Evolutionary conservation across 305 asterid species (phyloP).

Genomic region (Ilex paraguariensis): DNA sequence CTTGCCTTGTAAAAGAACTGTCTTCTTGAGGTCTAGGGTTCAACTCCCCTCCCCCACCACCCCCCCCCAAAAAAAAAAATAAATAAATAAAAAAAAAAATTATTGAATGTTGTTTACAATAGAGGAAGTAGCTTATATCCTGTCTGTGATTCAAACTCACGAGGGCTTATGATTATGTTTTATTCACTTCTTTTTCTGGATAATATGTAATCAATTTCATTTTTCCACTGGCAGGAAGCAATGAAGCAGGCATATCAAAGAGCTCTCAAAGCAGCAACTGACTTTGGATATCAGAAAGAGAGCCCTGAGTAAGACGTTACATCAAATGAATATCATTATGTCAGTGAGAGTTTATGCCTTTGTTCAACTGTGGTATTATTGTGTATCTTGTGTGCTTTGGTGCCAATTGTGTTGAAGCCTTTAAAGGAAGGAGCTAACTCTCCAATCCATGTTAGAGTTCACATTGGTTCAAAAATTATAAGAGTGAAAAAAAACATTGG

Average conservation of each 20-base stretch:
- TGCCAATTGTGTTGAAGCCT: neutral
- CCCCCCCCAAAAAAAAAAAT: too few relatives aligned
- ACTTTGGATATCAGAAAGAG: conserved; percentile 92
- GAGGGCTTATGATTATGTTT: too few relatives aligned
- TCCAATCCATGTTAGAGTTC: neutral
- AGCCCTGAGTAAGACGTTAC: conserved; percentile 81
- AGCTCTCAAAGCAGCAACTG: conserved; percentile 77
- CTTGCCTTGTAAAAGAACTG: too few relatives aligned
- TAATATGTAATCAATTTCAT: too few relatives aligned
- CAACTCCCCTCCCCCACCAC: too few relatives aligned
- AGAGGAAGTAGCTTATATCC: too few relatives aligned
- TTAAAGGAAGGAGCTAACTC: neutral
- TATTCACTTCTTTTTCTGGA: too few relatives aligned
- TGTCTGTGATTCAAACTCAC: too few relatives aligned
- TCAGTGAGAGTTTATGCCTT: neutral
- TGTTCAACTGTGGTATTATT: neutral
- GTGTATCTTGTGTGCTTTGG: neutral
- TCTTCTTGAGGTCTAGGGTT: too few relatives aligned
- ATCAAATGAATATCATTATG: neutral
- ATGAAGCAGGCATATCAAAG: conserved; percentile 93
- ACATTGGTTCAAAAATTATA: neutral
- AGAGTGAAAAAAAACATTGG: too few relatives aligned
- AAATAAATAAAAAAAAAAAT: too few relatives aligned
- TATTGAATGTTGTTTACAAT: too few relatives aligned
- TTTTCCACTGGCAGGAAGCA: conserved; percentile 61